Evolutionary conservation across 371 early-diverging fungal species (phyloP).

Genomic region (Sporodiniella umbellata): DNA sequence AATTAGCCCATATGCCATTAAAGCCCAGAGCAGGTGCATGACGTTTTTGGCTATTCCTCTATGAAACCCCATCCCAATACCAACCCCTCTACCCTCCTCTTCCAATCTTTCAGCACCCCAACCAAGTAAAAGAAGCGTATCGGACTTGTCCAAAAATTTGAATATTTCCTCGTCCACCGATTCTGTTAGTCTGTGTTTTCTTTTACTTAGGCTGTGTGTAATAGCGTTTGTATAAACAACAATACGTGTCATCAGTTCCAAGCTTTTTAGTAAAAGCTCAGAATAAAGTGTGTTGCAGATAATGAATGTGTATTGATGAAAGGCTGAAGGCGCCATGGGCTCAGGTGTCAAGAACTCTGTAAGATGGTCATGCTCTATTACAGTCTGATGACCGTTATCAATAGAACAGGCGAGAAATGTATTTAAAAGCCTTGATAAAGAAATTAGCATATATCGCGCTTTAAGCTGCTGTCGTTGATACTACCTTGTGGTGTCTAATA

Average conservation of each 20-base stretch:
- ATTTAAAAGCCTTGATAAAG: conserved; percentile 15
- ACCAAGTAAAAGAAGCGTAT: conserved; percentile 23
- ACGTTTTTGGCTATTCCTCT: conserved; percentile 42
- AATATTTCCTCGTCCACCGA: conserved; percentile 1
- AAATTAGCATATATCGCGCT: not conserved
- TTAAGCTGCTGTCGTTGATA: not conserved
- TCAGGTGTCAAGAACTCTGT: conserved; percentile 29
- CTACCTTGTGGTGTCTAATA: conserved; percentile 40
- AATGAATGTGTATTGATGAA: conserved; percentile 38
- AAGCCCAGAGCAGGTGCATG: conserved; percentile 42
- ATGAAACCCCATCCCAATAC: conserved; percentile 44
- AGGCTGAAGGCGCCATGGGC: conserved; percentile 31
- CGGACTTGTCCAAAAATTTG: conserved; percentile 22
- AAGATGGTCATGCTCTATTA: conserved; percentile 35
- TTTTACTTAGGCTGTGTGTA: conserved; percentile 22
- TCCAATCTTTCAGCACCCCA: conserved; percentile 46
- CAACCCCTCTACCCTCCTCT: conserved; percentile 41
- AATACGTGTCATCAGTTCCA: conserved; percentile 31
- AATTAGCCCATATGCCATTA: conserved; percentile 32
- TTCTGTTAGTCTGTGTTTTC: conserved; percentile 7
- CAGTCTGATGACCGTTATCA: conserved; percentile 26
- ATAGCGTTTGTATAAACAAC: conserved; percentile 39
- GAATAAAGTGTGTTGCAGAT: conserved; percentile 38
- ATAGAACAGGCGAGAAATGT: conserved; percentile 32
- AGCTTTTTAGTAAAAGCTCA: conserved; percentile 29